Conservation (phyloP, 78 protist genomes). For the Chrysochromulina tobinii region DNA sequence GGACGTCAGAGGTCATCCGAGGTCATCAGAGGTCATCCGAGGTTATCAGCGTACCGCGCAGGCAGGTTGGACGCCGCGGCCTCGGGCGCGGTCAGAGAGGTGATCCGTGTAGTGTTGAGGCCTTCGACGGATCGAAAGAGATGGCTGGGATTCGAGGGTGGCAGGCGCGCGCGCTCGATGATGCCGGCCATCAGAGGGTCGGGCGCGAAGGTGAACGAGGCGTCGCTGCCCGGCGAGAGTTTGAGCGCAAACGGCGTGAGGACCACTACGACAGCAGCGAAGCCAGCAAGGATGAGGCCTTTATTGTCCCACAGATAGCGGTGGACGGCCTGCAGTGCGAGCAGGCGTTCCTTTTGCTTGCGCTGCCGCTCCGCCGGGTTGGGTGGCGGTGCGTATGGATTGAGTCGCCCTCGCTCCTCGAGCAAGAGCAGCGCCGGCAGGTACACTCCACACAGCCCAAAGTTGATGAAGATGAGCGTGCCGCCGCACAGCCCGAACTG, state of each 20-base stretch:
- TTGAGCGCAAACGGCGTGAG: not conserved
- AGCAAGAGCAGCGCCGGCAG: not conserved
- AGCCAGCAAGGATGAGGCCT: not conserved
- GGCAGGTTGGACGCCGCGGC: too few relatives aligned
- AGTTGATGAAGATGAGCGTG: not conserved
- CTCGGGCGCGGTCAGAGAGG: too few relatives aligned
- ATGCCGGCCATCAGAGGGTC: not conserved
- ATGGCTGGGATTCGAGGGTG: too few relatives aligned
- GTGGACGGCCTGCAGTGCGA: not conserved
- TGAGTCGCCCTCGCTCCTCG: not conserved
- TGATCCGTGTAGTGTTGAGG: too few relatives aligned
- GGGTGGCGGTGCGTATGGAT: not conserved
- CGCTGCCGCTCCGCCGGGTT: too few relatives aligned
- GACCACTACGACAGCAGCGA: not conserved
- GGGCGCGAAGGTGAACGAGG: not conserved
- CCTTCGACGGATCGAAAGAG: too few relatives aligned
- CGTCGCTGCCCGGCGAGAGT: not conserved
- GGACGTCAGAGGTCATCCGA: not conserved
- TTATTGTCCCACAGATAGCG: not conserved
- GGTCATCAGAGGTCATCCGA: not conserved
- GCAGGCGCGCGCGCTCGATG: not conserved
- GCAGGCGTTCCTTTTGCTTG: not conserved
- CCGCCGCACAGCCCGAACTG: slow-evolving; percentile 8
- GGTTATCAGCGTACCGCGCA: not conserved
- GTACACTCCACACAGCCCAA: not conserved